Percentiles rank a stretch among this genome's conserved stretches.
These are phyloP conservation scores for Lasiodiplodia sp. DNA, from an alignment of 2,329 filamentous ascomycete genomes.

Conservation along the genomic window DNA sequence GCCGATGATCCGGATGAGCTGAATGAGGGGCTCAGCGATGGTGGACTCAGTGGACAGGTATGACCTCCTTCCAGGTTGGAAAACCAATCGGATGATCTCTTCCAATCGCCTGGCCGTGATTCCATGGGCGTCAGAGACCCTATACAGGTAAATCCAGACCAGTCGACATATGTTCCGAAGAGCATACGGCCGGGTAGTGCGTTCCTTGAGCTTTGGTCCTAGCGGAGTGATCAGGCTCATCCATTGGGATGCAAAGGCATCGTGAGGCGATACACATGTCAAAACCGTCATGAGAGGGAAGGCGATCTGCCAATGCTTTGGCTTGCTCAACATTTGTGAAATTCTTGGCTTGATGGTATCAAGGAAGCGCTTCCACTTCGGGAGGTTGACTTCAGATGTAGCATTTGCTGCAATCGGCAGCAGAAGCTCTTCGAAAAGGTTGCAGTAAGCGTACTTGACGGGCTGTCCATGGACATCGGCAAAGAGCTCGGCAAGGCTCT, in stretches of 20 bases:
- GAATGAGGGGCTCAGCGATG: slow-evolving; percentile 89
- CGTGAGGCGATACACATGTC: slow-evolving; percentile 85
- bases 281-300: slow-evolving; percentile 89
- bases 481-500: slow-evolving; percentile 81
- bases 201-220: slow-evolving; percentile 84
- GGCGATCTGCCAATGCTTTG: slow-evolving; percentile 87
- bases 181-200: slow-evolving; percentile 76
- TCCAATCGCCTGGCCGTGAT: slow-evolving; percentile 81
- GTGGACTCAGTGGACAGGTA: slow-evolving; percentile 82
- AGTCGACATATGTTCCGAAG: slow-evolving; percentile 89
- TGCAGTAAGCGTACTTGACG: slow-evolving; percentile 93
- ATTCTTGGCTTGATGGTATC: slow-evolving; percentile 79
- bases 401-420: slow-evolving; percentile 86
- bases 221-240: slow-evolving; percentile 78
- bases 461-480: slow-evolving; percentile 83
- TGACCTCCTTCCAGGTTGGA: slow-evolving; percentile 80
- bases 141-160: slow-evolving; percentile 93
- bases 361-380: slow-evolving; percentile 88
- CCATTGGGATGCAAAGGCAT: slow-evolving; percentile 87
- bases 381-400: slow-evolving; percentile 76
- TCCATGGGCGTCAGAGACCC: slow-evolving; percentile 71
- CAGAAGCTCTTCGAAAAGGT: slow-evolving; percentile 85
- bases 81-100: slow-evolving; percentile 83
- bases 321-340: slow-evolving; percentile 85
- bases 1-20: slow-evolving; percentile 92